Evolutionary conservation across 305 asterid genomes (phyloP).

Genomic region (Rubia balearica): DNA sequence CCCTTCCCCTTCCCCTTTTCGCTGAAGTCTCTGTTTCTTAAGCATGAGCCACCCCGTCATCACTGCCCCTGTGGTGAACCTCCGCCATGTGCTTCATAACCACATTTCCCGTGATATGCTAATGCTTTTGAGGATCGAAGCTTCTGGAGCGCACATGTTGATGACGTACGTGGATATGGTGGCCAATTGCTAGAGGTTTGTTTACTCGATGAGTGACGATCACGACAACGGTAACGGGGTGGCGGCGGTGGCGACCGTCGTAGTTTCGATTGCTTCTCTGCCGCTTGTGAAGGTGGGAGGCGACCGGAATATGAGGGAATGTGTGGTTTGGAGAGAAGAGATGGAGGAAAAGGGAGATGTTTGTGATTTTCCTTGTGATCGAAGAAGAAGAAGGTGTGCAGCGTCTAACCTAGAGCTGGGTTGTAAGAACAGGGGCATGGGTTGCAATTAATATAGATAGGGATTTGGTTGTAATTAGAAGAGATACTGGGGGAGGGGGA

Average conservation of each 20-base stretch:
- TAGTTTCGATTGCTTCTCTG: constrained; percentile 57
- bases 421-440: too few relatives aligned
- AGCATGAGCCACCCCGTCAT: constrained; percentile 35
- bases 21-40: too few relatives aligned
- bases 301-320: constrained; percentile 32
- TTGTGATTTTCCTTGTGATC: constrained; percentile 72
- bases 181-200: constrained; percentile 46
- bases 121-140: constrained; percentile 37
- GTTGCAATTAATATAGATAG: too few relatives aligned
- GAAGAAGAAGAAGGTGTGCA: too few relatives aligned
- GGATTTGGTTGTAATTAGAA: too few relatives aligned
- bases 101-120: constrained; percentile 34
- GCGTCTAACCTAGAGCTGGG: too few relatives aligned
- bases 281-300: constrained; percentile 49
- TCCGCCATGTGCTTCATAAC: constrained; percentile 41
- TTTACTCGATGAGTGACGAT: constrained; percentile 26
- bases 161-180: constrained; percentile 47
- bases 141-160: constrained; percentile 32
- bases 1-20: too few relatives aligned
- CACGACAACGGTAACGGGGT: constrained; percentile 27
- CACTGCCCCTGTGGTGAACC: constrained; percentile 33
- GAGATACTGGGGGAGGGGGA: too few relatives aligned
- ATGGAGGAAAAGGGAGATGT: constrained; percentile 68
- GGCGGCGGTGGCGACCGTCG: constrained; percentile 40
- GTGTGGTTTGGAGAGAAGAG: constrained; percentile 75